Conservation (phyloP, 73 alveolate species). For the Effrenium voratum region DNA sequence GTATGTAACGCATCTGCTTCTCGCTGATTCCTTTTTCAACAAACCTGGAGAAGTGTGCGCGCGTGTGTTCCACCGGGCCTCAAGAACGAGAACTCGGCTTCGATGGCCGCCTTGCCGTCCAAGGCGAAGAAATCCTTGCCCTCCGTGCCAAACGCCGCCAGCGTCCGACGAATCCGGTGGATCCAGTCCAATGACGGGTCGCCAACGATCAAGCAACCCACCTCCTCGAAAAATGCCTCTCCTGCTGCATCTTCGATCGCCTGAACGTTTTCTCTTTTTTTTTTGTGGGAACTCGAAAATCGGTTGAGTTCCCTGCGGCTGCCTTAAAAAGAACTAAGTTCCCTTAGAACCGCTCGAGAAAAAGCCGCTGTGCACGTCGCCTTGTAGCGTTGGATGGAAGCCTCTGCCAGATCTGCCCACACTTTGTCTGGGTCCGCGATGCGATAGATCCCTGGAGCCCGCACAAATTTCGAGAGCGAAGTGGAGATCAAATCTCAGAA, state of each 20-base stretch:
- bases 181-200: slow-evolving; percentile 45
- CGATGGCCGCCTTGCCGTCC: slow-evolving; percentile 1
- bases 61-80: too few species aligned
- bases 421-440: slow-evolving; percentile 72
- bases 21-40: too few species aligned
- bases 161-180: slow-evolving; percentile 6
- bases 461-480: too few species aligned
- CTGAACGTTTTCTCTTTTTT: not conserved
- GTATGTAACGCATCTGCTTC: too few species aligned
- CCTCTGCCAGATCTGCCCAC: slow-evolving; percentile 43
- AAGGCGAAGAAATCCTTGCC: slow-evolving; percentile 37
- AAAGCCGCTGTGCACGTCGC: not conserved
- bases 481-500: not conserved
- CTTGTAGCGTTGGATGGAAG: slow-evolving; percentile 28
- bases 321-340: not conserved
- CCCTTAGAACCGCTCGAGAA: not conserved
- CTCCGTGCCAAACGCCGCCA: slow-evolving; percentile 51
- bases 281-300: not conserved
- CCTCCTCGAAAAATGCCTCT: slow-evolving; percentile 9
- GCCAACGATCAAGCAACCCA: slow-evolving; percentile 11
- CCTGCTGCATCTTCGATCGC: slow-evolving; percentile 11
- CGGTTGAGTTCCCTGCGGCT: not conserved
- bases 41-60: too few species aligned
- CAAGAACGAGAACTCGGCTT: slow-evolving; percentile 40
- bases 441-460: slow-evolving; percentile 60